Percentiles rank a stretch among this genome's conserved stretches.
These are phyloP conservation scores for Emericellopsis cladophorae DNA, from an alignment of 2,329 filamentous ascomycete species.

Conservation along the genomic window DNA sequence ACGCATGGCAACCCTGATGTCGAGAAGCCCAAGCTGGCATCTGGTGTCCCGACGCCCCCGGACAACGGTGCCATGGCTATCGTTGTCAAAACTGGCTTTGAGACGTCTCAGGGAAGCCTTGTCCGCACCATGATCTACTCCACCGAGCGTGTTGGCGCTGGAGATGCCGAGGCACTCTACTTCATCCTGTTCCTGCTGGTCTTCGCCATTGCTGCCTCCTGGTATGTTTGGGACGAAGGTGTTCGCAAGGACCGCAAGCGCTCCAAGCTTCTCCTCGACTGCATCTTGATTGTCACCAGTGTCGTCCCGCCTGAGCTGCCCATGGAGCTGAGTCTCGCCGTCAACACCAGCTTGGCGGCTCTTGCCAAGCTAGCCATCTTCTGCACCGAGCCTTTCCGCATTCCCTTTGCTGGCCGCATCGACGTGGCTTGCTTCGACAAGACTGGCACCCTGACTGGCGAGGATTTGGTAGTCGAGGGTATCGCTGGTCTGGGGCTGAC, in stretches of 20 bases:
- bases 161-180: slow-evolving; percentile 89
- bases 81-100: slow-evolving; percentile 94
- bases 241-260: slow-evolving; percentile 90
- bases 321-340: slow-evolving; percentile 94
- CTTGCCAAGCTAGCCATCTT: slow-evolving; percentile 94
- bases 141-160: slow-evolving; percentile 95
- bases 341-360: slow-evolving; percentile 93
- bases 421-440: slow-evolving; percentile 98
- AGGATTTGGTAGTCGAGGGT: slow-evolving; percentile 93
- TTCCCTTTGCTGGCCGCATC: slow-evolving; percentile 88
- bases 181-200: slow-evolving; percentile 96
- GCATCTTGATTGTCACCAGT: slow-evolving; percentile 92
- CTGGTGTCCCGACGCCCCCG: slow-evolving; percentile 71
- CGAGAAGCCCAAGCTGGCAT: slow-evolving; percentile 56
- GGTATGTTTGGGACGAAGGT: slow-evolving; percentile 98
- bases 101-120: slow-evolving; percentile 94
- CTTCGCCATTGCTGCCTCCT: slow-evolving; percentile 93
- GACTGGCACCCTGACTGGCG: slow-evolving; percentile 90
- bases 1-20: slow-evolving; percentile 75
- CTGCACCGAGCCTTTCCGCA: slow-evolving; percentile 97
- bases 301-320: slow-evolving; percentile 97
- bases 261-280: slow-evolving; percentile 93
- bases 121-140: slow-evolving; percentile 99
- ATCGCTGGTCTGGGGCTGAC: slow-evolving; percentile 80
- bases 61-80: slow-evolving; percentile 91